phyloP scores from a whole-genome alignment of 768 basidiomycete species.

The Xerocomellus chrysenteron region DNA sequence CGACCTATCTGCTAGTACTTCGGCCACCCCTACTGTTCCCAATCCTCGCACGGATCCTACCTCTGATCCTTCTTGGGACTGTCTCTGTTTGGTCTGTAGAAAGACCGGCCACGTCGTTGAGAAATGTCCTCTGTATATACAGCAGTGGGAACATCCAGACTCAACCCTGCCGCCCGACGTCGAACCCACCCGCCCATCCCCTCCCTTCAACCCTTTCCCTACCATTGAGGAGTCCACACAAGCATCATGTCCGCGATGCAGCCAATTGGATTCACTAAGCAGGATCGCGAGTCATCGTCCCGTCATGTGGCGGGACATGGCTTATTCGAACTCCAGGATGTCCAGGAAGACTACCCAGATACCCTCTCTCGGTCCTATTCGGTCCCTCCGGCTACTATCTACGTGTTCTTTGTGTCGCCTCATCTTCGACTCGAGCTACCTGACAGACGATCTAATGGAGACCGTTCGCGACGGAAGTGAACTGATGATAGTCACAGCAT shows the following conservation, averaged over 20 bases:
- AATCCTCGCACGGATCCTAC: neutral
- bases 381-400: constrained; percentile 4
- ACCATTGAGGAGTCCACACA: neutral
- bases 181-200: neutral
- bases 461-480: neutral
- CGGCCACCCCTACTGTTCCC: too few species aligned
- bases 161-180: neutral
- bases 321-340: too few species aligned
- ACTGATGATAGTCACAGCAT: neutral
- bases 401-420: constrained; percentile 13
- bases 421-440: constrained; percentile 6
- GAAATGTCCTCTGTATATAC: neutral
- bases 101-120: constrained; percentile 6
- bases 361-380: neutral
- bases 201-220: neutral
- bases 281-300: neutral
- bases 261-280: neutral
- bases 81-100: constrained; percentile 14
- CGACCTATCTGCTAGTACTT: too few species aligned
- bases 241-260: constrained; percentile 3
- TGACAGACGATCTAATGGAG: constrained; percentile 1
- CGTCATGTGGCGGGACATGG: neutral
- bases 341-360: neutral
- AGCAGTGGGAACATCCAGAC: neutral
- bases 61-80: neutral